Base-by-base conservation (phyloP, 78 protist species). In the Diacronema lutheri region DNA sequence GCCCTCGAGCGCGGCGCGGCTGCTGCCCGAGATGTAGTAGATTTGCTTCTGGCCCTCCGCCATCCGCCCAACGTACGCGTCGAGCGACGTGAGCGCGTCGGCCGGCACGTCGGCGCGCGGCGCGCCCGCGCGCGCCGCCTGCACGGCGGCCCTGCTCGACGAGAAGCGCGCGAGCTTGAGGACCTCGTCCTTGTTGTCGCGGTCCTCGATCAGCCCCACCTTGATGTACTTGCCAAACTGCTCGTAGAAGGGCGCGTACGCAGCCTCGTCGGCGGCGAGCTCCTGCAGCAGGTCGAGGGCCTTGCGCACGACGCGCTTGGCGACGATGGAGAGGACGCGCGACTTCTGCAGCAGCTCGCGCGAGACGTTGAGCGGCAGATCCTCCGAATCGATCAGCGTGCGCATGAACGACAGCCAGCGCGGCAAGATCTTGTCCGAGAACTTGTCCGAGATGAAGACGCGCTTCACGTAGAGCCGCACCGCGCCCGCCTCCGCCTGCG, bases 351-450 rank as follows among this genome's bases (percentile, higher is more conserved):
- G 62, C 62, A 3, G 19, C 62, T 57, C 62, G 4, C 62, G 62
- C 62, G 62, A 57, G n/a, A 57, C 12, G 62, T 57, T 57, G 40
- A 98, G 61, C 61, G 4, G 23, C 25, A 71, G 83, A 82, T 97
- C 99, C 58, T 99, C 99, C 14, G 97, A 88, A 80, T 98, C 99
- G n/a, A 99, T 96, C 29, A 99, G 86, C 55, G 99, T 99, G 41
- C 84, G 35, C n/a, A 99, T 37, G 93, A 99, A 99, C 29, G 77
- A 9, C 21, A 97, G 92, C 95, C 96, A 99, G n/a, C 86, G 74
- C 56, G 99, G 99, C 85, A 97, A 81, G 11, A 98, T 68, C 40
- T 96, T 98, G 35, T 84, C 3, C 50, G 3, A 81, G 76, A 95
- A 61, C 50, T 93, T 96, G 58, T 95, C 99, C 56, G 83, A 33